Base-by-base conservation (phyloP, 176 grass and related monocot species). In the Echinochloa phyllopogon region DNA sequence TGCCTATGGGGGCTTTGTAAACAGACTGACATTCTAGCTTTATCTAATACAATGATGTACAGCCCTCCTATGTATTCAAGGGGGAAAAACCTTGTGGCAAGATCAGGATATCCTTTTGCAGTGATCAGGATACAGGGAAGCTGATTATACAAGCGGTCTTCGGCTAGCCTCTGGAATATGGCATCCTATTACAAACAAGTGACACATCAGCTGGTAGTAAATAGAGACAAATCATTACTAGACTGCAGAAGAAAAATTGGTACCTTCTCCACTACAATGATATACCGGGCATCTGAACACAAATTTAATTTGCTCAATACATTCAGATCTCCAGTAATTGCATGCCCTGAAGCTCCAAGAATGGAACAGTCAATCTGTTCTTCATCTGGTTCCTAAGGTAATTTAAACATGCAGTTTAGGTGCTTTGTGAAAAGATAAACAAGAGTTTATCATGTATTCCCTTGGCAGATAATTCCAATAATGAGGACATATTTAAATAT, bases 41-140 rank as follows among this genome's bases (percentile, higher is more conserved):
- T 59, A 23, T 59, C n/a, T 59, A 59, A 59, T 59, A 25, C 57
- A 60, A 60, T 59, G 0, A 24, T 1, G 2, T 23, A 8, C 6
- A 20, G 52, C 20, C 9, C 7, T n/a, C 53, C 51, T 53, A 5
- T 6, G 4, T 25, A 60, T 60, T 24, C 57, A 25, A 1, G 8
- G n/a, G 51, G 21, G 0, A 11, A 4, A 11, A 11, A 98, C 96
- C 96, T 98, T 55, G 96, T 90, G 10, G 96, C 96, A 39, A 98
- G 86, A 83, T 95, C 96, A 94, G 96, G 96, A 90, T 95, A 98
- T 79, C 96, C 96, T 89, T 98, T 98, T 72, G 89, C 93, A 39
- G 96, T 98, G 73, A 98, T 90, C 57, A 98, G 76, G 77, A 98
- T 87, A 60, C 89, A 95, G 5, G 96, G 96, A 25, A 98, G 87